Conservation (phyloP, 768 basidiomycete species). For the Tulasnella sp. region DNA sequence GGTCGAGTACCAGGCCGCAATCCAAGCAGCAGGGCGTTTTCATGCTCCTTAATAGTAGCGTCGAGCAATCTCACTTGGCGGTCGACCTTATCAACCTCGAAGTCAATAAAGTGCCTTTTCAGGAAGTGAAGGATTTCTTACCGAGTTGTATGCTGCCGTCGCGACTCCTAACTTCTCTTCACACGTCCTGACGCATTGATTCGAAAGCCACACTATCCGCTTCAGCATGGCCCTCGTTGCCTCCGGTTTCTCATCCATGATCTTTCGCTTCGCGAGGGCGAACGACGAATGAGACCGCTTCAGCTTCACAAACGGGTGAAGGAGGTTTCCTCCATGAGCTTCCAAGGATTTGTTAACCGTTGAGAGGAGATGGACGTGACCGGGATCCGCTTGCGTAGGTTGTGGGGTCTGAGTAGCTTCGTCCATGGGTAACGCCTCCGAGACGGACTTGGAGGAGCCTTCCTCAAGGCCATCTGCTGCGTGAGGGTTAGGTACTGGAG, state of each 20-base stretch:
- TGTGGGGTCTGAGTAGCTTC: neutral
- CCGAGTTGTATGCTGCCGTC: conserved; percentile 69
- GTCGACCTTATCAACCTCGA: conserved; percentile 59
- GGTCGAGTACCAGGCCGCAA: conserved; percentile 56
- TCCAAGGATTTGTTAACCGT: neutral
- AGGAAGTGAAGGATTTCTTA: conserved; percentile 46
- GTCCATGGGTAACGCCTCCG: neutral
- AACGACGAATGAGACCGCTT: conserved; percentile 23
- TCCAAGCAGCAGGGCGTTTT: conserved; percentile 58
- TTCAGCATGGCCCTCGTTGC: conserved; percentile 17
- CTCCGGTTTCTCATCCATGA: neutral
- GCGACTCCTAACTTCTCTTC: conserved; percentile 82
- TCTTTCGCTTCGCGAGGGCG: neutral
- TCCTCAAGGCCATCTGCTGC: neutral
- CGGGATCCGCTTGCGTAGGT: neutral
- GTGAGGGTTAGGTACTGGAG: neutral
- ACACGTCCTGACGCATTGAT: conserved; percentile 59
- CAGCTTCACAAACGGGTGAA: conserved; percentile 11
- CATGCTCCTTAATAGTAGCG: conserved; percentile 67
- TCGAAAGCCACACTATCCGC: conserved; percentile 50
- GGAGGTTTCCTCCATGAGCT: neutral
- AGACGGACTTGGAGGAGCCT: neutral
- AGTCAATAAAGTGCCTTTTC: neutral
- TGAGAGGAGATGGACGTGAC: neutral
- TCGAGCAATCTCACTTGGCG: conserved; percentile 79